Base-by-base conservation (phyloP, 495 filamentous ascomycete genomes). In the Penicillium samsonianum region DNA sequence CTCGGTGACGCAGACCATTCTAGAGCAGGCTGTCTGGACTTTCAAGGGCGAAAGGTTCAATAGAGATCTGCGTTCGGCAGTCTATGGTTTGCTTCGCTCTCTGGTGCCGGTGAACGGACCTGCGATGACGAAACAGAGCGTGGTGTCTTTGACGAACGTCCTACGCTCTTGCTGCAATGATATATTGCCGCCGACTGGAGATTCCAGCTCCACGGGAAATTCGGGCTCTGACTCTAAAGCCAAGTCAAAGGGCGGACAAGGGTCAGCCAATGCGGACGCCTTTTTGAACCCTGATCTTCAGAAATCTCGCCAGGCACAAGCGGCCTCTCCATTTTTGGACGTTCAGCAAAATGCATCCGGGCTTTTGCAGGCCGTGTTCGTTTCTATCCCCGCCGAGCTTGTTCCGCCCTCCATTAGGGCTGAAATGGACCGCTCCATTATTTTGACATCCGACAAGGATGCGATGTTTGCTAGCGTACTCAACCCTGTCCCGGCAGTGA, bases 381-480 rank as follows among this genome's bases (percentile, higher is more conserved):
- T 77, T 22, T 81, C 80, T 57, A 63, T 91, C 2, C 83, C 88
- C 1, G 78, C 85, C 16, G 73, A 83, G 37, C 73, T 82, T 63
- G 66, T 95, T 22, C 77, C 84, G 14, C 77, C 82, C 3, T 81
- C 87, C 5, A 46, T 89, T 11, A 84, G 92, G 45, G 78, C 84
- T 14, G 80, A 87, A 43, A 83, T 96, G 60, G 90, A 96, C 66
- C 86, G 85, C 42, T 89, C 89, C 1, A 87, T 90, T 37, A 87
- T 96, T 50, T 68, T 96, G 35, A 80, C 75, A 19, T 73, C 79
- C 38, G 79, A 86, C 61, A 86, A 84, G 70, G 67, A 81, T 25
- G 85, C 87, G 11, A 87, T 96, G 81, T 65, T 91, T 12, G 87
- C 91, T 28, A 91, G 90, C 68, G 84, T 91, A 12, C 72, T 96